These are phyloP conservation scores for Lanmaoa rubissima DNA, from an alignment of 768 basidiomycete species.

Conservation along the genomic window DNA sequence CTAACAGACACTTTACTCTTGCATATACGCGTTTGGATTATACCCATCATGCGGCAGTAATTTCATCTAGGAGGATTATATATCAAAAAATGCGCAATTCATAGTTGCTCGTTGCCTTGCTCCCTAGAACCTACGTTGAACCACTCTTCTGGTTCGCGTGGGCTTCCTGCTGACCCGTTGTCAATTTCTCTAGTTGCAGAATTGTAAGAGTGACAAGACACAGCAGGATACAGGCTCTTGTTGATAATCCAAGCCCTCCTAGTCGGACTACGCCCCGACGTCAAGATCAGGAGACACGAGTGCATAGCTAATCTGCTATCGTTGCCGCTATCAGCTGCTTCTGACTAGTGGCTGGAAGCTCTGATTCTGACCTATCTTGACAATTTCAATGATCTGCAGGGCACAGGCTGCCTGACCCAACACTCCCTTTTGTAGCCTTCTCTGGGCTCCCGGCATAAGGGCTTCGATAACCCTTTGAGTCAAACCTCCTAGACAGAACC, in stretches of 20 bases:
- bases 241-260: not conserved
- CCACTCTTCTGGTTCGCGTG: not conserved
- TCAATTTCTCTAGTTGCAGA: not conserved
- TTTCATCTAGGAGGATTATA: not conserved
- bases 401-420: not conserved
- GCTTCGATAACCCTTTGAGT: not conserved
- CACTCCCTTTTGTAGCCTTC: not conserved
- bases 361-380: not conserved
- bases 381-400: not conserved
- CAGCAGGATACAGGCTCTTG: not conserved
- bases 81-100: not conserved
- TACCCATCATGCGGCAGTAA: not conserved
- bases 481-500: not conserved
- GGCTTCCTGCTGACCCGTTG: not conserved
- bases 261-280: no score
- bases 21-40: not conserved
- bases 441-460: not conserved
- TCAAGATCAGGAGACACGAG: not conserved
- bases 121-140: not conserved
- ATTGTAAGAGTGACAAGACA: not conserved
- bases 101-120: not conserved
- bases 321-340: not conserved
- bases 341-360: not conserved
- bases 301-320: not conserved
- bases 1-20: not conserved